Conservation (phyloP, 2,329 filamentous ascomycete genomes). For the Elsinoe fawcettii region DNA sequence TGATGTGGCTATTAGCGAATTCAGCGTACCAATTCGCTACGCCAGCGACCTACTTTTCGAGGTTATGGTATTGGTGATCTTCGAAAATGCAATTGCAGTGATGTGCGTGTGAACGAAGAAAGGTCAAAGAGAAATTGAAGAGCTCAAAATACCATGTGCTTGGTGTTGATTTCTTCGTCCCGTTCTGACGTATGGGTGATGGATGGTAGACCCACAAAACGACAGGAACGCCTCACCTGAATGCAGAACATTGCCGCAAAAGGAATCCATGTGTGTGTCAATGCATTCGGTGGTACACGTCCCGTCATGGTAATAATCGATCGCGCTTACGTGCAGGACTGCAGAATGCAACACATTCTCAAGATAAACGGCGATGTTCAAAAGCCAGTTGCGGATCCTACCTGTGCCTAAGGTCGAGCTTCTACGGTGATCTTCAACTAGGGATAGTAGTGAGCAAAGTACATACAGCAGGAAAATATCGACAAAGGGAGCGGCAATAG, state of each 20-base stretch:
- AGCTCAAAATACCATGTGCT: background rate
- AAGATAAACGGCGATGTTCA: too few relatives aligned
- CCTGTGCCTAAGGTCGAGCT: too few relatives aligned
- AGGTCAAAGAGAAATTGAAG: background rate
- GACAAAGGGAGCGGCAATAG: too few relatives aligned
- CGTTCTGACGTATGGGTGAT: conserved; percentile 9
- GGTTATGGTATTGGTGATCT: too few relatives aligned
- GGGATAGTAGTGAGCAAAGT: too few relatives aligned
- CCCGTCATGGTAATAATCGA: background rate
- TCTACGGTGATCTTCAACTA: too few relatives aligned
- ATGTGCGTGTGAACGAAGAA: background rate
- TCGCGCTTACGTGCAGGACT: background rate
- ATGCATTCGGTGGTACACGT: background rate
- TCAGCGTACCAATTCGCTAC: too few relatives aligned
- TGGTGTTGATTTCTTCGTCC: background rate
- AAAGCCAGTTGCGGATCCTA: too few relatives aligned
- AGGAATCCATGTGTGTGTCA: background rate
- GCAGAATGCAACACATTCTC: too few relatives aligned
- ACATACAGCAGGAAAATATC: too few relatives aligned
- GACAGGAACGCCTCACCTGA: conserved; percentile 2
- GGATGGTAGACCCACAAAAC: conserved; percentile 6
- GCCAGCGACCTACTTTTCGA: too few relatives aligned
- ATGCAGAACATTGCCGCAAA: background rate
- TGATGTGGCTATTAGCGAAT: background rate
- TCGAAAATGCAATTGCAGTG: too few relatives aligned